phyloP scores from a whole-genome alignment of 2,329 filamentous ascomycete species.

The Epicoccum sorghinum region DNA sequence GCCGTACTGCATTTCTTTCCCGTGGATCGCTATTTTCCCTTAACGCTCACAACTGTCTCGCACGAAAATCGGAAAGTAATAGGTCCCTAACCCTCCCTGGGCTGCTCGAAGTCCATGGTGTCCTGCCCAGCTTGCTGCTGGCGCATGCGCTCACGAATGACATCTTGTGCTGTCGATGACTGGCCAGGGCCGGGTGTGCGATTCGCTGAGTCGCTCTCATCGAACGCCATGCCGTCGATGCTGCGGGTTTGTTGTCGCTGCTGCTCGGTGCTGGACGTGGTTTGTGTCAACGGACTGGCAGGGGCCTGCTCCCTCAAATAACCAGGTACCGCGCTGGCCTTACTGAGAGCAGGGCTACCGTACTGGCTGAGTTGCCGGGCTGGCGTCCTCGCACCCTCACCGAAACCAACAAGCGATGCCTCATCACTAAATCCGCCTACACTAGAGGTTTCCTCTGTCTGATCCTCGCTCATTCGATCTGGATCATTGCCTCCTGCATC shows the following conservation, averaged over 20 bases:
- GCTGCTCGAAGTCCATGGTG: conserved; percentile 26
- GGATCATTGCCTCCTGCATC: conserved; percentile 60
- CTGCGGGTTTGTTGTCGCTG: conserved; percentile 48
- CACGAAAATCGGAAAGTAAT: neutral
- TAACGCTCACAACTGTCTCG: neutral
- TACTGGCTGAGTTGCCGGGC: conserved; percentile 68
- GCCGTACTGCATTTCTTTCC: neutral
- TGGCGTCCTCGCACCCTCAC: conserved; percentile 76
- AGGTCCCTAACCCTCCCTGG: conserved; percentile 4
- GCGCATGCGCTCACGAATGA: conserved; percentile 61
- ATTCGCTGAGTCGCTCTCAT: conserved; percentile 49
- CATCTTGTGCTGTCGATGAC: conserved; percentile 67
- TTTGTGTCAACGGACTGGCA: conserved; percentile 43
- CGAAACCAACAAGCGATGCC: conserved; percentile 87
- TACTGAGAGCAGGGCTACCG: conserved; percentile 74
- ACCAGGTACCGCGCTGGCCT: conserved; percentile 43
- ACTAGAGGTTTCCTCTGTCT: conserved; percentile 65
- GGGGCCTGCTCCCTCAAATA: conserved; percentile 42
- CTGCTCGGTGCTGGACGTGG: conserved; percentile 30
- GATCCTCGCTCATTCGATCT: conserved; percentile 73
- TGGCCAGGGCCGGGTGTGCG: conserved; percentile 42
- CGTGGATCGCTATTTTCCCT: neutral
- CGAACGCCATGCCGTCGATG: conserved; percentile 52
- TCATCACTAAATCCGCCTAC: conserved; percentile 86
- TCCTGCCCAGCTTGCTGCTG: conserved; percentile 35